Evolutionary conservation across 164 flowering plant species (phyloP).

Genomic region (Sextonia rubra): DNA sequence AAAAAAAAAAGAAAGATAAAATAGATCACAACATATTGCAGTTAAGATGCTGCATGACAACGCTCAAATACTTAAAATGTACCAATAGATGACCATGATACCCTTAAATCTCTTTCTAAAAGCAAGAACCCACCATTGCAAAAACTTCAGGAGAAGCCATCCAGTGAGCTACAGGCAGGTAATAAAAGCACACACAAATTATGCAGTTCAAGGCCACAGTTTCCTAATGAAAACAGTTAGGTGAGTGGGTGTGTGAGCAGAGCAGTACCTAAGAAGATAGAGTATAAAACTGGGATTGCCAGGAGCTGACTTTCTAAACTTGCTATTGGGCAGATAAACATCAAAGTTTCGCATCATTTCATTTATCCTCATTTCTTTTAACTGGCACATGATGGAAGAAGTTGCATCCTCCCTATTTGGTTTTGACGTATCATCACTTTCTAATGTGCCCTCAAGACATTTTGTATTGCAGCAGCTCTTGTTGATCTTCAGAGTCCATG

Average conservation of each 20-base stretch:
- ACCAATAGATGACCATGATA: no score
- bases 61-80: no score
- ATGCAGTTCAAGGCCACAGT: neutral
- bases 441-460: slow-evolving; percentile 10
- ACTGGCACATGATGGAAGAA: slow-evolving; percentile 16
- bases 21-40: no score
- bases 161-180: no score
- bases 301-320: slow-evolving; percentile 73
- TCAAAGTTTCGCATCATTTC: slow-evolving; percentile 50
- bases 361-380: slow-evolving; percentile 36
- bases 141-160: no score
- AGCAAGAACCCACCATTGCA: no score
- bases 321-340: slow-evolving; percentile 80
- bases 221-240: neutral
- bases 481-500: slow-evolving; percentile 54
- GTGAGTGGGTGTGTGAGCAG: neutral
- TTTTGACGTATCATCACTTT: slow-evolving; percentile 7
- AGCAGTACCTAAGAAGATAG: slow-evolving; percentile 47
- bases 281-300: slow-evolving; percentile 63
- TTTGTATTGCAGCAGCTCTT: slow-evolving; percentile 10
- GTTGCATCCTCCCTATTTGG: slow-evolving; percentile 11
- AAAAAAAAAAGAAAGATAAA: no score
- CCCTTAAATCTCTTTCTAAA: no score
- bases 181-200: neutral
- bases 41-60: no score